These are phyloP conservation scores for Naganishia vaughanmartiniae DNA, from an alignment of 768 basidiomycete genomes.

Conservation along the genomic window DNA sequence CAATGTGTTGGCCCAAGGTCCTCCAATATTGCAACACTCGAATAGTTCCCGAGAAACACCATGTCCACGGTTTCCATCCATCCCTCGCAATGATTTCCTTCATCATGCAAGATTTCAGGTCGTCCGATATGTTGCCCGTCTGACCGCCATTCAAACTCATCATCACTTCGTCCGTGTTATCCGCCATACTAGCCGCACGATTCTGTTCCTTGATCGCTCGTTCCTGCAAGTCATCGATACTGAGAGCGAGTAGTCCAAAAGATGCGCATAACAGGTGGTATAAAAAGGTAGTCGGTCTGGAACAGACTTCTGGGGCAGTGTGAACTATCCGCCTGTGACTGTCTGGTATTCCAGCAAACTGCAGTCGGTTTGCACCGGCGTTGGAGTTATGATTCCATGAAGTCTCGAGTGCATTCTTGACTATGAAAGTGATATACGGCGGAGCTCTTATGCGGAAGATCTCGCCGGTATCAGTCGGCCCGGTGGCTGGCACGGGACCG, in stretches of 20 bases:
- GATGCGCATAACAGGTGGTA: conserved; percentile 14
- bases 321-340: conserved; percentile 7
- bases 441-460: conserved; percentile 8
- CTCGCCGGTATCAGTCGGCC: too few relatives aligned
- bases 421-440: conserved; percentile 22
- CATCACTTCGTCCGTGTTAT: conserved; percentile 15
- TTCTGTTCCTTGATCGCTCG: conserved; percentile 5
- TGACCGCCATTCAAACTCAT: conserved; percentile 13
- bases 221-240: conserved; percentile 1
- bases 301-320: conserved; percentile 18
- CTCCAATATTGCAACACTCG: conserved; percentile 8
- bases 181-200: neutral
- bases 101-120: conserved; percentile 7
- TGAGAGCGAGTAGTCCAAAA: conserved; percentile 8
- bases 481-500: neutral
- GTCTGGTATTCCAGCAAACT: neutral
- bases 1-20: neutral
- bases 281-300: conserved; percentile 1
- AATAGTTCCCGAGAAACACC: conserved; percentile 18
- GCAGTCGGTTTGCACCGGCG: too few relatives aligned
- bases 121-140: conserved; percentile 10
- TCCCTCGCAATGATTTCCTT: conserved; percentile 19
- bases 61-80: conserved; percentile 15
- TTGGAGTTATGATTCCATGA: neutral
- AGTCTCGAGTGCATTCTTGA: conserved; percentile 13